Conservation (phyloP, 2,329 filamentous ascomycete species). For the Cordyceps farinosa region DNA sequence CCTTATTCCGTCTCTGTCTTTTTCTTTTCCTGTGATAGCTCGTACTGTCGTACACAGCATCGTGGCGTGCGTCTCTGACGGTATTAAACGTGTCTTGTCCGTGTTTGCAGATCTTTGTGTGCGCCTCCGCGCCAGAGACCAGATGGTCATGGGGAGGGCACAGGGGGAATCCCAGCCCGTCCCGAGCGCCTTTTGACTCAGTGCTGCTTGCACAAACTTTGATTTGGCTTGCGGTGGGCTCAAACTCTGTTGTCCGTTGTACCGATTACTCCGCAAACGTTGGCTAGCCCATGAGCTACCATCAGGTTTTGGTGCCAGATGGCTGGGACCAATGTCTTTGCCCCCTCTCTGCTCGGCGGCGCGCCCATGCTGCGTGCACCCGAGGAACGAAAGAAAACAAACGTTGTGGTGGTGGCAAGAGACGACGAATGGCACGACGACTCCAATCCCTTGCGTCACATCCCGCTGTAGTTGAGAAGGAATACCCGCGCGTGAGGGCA, state of each 20-base stretch:
- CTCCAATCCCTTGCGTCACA: too few species aligned
- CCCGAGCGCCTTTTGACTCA: not conserved
- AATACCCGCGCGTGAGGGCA: not conserved
- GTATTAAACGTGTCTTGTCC: not conserved
- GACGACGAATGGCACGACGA: too few species aligned
- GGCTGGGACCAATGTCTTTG: not conserved
- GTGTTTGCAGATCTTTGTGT: not conserved
- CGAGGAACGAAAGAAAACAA: too few species aligned
- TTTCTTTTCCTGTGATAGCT: not conserved
- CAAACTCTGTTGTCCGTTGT: too few species aligned
- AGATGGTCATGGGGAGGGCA: not conserved
- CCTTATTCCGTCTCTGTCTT: not conserved
- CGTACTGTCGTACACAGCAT: not conserved
- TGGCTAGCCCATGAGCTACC: not conserved
- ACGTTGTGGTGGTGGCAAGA: too few species aligned
- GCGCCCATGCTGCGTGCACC: too few species aligned
- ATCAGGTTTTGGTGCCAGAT: not conserved
- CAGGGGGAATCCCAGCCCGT: not conserved
- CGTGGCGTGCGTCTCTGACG: not conserved
- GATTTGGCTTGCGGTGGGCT: not conserved
- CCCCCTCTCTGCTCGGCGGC: too few species aligned
- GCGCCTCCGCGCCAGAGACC: not conserved
- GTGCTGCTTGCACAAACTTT: not conserved
- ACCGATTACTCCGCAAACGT: not conserved
- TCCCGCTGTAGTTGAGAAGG: too few species aligned